Conservation (phyloP, 768 basidiomycete species). For the Auricularia cornea region DNA sequence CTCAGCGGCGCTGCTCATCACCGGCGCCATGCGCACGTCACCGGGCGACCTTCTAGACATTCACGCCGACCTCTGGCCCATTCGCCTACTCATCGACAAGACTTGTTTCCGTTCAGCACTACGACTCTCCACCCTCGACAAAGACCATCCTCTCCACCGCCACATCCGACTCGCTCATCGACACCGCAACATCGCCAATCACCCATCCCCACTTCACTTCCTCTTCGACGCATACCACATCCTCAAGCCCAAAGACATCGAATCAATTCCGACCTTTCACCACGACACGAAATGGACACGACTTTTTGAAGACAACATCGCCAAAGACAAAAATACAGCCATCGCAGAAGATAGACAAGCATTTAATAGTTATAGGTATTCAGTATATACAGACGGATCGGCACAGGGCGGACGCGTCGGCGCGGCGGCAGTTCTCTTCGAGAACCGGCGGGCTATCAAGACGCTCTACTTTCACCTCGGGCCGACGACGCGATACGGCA, state of each 20-base stretch:
- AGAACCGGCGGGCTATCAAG: neutral
- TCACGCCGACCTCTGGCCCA: slow-evolving; percentile 13
- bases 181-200: slow-evolving; percentile 1
- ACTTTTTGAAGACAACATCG: neutral
- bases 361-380: too few species aligned
- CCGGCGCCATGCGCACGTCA: slow-evolving; percentile 17
- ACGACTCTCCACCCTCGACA: slow-evolving; percentile 6
- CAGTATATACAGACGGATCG: slow-evolving; percentile 2
- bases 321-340: neutral
- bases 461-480: neutral
- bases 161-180: neutral
- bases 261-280: slow-evolving; percentile 8
- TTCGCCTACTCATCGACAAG: slow-evolving; percentile 8
- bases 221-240: slow-evolving; percentile 9
- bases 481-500: too few species aligned
- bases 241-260: slow-evolving; percentile 8
- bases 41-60: slow-evolving; percentile 15
- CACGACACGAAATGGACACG: neutral
- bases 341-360: neutral
- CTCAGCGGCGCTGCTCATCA: slow-evolving; percentile 12
- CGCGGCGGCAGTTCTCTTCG: slow-evolving; percentile 6
- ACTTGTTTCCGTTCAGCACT: neutral
- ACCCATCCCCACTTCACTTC: slow-evolving; percentile 16
- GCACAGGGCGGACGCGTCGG: slow-evolving; percentile 6
- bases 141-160: neutral